Conservation (phyloP, 2,329 filamentous ascomycete species). For the Pseudogymnoascus sp. region DNA sequence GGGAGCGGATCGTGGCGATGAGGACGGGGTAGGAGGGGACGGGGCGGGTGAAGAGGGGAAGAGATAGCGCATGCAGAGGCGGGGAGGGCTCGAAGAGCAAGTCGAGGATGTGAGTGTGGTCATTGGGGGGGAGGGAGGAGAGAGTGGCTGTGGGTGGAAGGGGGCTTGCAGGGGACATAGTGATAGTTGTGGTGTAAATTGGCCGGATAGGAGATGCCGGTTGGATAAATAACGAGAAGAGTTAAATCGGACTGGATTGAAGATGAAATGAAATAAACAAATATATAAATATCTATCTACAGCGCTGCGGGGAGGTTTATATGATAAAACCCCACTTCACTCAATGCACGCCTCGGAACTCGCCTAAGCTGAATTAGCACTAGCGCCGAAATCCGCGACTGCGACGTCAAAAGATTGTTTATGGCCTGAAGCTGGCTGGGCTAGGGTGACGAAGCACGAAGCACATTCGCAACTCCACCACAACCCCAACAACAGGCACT, state of each 20-base stretch:
- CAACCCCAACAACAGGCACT: neutral
- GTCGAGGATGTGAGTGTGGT: conserved; percentile 43
- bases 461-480: conserved; percentile 2
- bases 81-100: conserved; percentile 76
- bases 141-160: neutral
- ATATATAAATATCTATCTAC: neutral
- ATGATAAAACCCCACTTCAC: conserved; percentile 8
- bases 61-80: conserved; percentile 61
- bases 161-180: neutral
- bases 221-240: neutral
- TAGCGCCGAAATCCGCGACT: conserved; percentile 6
- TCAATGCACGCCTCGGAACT: conserved; percentile 4
- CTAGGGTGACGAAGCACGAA: neutral
- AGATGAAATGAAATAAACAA: conserved; percentile 2
- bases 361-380: conserved; percentile 3
- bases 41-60: conserved; percentile 49
- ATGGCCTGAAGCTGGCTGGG: conserved; percentile 6
- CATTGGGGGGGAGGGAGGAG: neutral
- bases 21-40: conserved; percentile 63
- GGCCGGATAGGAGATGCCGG: no score
- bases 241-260: neutral
- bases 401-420: conserved; percentile 8
- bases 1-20: conserved; percentile 55
- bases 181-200: neutral
- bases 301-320: conserved; percentile 4